Base-by-base conservation (phyloP, 2,329 filamentous ascomycete genomes). In the Stagonosporopsis rhizophila region DNA sequence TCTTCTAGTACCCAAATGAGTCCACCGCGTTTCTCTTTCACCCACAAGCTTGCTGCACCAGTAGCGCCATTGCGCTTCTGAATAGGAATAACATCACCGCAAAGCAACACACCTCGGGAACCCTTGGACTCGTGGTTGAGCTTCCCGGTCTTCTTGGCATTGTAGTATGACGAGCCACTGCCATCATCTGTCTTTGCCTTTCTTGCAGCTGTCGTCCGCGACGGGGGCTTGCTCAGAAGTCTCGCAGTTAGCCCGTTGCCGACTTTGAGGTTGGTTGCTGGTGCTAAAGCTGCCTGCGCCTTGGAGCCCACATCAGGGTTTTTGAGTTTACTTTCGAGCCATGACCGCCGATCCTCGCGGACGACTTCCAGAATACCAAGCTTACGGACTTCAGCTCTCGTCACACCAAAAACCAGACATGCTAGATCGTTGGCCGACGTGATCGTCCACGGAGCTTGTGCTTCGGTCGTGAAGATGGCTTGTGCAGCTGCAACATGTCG, bases 1-100 rank as follows among this genome's bases (percentile, higher is more conserved):
- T 99, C 95, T 75, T 99, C 95, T 2, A 99, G 79, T 8, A 99
- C 95, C 95, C 95, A 99, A 58, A 99, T 98, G 57, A 99, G 79
- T 9, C 94, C 93, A 48, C 92, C 88, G 44, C 89, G 86, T 77
- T 99, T 99, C 76, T 99, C 95, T 79, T 99, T 99, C 3, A 99
- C 95, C 95, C 95, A 99, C 35, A 99, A 80, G 76, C 93, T 98
- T 34, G 95, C 95, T 55, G 95, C 93, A 2, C 95, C 95, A 4
- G 89, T 94, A 11, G 89, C 86, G 4, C 95, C 95, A 69, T 99
- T 96, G 58, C 95, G 87, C 77, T 98, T 99, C 74, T 93, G 90
- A 57, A 99, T 99, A 0, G 95, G 95, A 17, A 99, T 92, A n/a
- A 99, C 94, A 74, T 99, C 95, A 39, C 95, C 95, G 66, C 95